Conservation (phyloP, 2,329 filamentous ascomycete genomes). For the Beauveria sp. region DNA sequence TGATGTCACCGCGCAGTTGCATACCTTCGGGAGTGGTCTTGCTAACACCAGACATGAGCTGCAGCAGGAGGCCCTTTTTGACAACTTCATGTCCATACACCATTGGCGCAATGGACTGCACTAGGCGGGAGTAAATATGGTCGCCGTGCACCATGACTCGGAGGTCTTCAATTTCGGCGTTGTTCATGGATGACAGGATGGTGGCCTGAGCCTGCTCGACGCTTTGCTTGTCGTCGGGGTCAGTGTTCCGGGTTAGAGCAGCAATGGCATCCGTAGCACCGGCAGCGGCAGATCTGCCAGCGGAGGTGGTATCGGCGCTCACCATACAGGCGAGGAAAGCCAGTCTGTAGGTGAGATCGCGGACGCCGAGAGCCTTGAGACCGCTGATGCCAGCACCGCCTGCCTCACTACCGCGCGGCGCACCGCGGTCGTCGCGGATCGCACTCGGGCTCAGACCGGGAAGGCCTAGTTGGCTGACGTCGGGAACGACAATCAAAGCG, state of each 20-base stretch:
- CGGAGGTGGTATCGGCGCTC: conserved; percentile 74
- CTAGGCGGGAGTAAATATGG: conserved; percentile 86
- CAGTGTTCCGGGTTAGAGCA: conserved; percentile 58
- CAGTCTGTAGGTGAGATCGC: conserved; percentile 88
- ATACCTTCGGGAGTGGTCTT: conserved; percentile 92
- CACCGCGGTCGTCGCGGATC: conserved; percentile 71
- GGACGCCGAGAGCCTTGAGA: conserved; percentile 85
- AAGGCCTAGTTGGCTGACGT: conserved; percentile 88
- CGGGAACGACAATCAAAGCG: conserved; percentile 89
- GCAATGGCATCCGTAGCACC: conserved; percentile 72
- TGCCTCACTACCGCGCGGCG: conserved; percentile 65
- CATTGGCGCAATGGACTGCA: conserved; percentile 91
- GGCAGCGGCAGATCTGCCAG: conserved; percentile 61
- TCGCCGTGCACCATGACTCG: conserved; percentile 90
- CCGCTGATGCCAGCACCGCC: conserved; percentile 81
- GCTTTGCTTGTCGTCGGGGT: conserved; percentile 58
- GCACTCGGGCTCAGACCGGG: conserved; percentile 79
- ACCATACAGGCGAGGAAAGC: conserved; percentile 98
- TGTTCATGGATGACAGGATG: conserved; percentile 77
- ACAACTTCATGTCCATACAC: conserved; percentile 96
- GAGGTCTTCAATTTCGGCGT: conserved; percentile 82
- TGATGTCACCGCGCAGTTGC: conserved; percentile 93
- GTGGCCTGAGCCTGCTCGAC: conserved; percentile 84
- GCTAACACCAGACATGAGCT: conserved; percentile 91
- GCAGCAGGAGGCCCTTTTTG: conserved; percentile 90